Evolutionary conservation across 2,329 filamentous ascomycete genomes (phyloP).

Genomic region (Polytolypa hystricis): DNA sequence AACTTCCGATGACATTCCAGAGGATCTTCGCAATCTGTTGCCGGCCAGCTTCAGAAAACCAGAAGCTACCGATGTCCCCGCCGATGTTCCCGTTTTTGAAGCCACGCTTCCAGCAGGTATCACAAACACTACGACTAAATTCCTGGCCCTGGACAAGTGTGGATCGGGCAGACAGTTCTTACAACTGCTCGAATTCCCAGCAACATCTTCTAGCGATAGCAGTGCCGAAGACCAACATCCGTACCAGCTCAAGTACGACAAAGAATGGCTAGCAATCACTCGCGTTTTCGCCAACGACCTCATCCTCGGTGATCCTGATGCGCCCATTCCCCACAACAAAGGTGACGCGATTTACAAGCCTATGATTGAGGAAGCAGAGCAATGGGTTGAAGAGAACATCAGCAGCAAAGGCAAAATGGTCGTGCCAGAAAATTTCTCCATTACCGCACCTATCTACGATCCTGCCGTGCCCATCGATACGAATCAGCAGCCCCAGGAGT

Average conservation of each 20-base stretch:
- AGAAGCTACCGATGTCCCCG: conserved; percentile 19
- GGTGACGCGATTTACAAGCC: conserved; percentile 58
- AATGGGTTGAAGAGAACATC: conserved; percentile 74
- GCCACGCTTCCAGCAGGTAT: conserved; percentile 61
- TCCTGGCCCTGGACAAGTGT: conserved; percentile 88
- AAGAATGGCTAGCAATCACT: conserved; percentile 90
- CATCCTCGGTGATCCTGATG: conserved; percentile 48
- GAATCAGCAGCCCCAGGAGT: conserved; percentile 60
- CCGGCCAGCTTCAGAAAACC: conserved; percentile 59
- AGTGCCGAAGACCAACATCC: conserved; percentile 29
- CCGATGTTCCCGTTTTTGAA: conserved; percentile 36
- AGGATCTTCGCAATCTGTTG: conserved; percentile 59
- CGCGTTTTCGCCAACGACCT: conserved; percentile 63
- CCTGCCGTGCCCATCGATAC: conserved; percentile 46
- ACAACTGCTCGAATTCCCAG: conserved; percentile 58
- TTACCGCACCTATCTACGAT: conserved; percentile 63
- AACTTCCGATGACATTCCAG: conserved; percentile 25
- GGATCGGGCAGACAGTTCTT: conserved; percentile 58
- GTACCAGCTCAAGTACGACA: conserved; percentile 65
- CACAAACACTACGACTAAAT: conserved; percentile 66
- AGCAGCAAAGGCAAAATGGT: conserved; percentile 49
- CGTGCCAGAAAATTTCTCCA: conserved; percentile 67
- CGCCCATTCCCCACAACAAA: conserved; percentile 46
- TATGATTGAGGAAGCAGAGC: conserved; percentile 56
- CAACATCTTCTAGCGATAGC: conserved; percentile 29